Conservation (phyloP, 169 alveolate species). For the Sarcocystis neurona region DNA sequence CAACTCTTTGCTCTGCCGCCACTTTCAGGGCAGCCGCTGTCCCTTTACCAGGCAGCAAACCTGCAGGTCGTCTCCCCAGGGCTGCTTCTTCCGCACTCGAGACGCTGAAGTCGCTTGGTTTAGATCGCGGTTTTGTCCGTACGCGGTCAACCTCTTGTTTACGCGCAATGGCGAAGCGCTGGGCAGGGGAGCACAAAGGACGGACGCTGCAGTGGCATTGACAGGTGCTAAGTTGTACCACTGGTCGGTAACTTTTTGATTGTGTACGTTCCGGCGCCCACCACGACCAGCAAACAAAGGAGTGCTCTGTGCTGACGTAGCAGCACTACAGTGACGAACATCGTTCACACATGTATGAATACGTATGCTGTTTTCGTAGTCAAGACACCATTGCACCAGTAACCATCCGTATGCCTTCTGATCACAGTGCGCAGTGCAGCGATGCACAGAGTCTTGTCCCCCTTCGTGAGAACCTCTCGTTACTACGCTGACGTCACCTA, state of each 20-base stretch:
- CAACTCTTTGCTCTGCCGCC: background rate
- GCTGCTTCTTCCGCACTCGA: background rate
- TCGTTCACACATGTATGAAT: background rate
- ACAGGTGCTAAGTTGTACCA: background rate
- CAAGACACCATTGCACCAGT: too few relatives aligned
- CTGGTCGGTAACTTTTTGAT: background rate
- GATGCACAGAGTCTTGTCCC: too few relatives aligned
- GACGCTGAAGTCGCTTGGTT: background rate
- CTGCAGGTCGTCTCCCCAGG: constrained; percentile 2
- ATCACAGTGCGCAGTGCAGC: too few relatives aligned
- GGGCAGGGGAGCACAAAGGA: background rate
- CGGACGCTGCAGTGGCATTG: background rate
- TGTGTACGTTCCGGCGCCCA: background rate
- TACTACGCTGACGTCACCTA: background rate
- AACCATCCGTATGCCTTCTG: too few relatives aligned
- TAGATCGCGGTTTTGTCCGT: background rate
- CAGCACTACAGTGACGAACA: background rate
- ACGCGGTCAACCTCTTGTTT: background rate
- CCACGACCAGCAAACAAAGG: background rate
- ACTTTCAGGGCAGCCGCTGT: constrained; percentile 25
- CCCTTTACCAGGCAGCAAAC: constrained; percentile 13
- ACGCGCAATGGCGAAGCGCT: background rate
- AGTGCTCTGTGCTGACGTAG: background rate
- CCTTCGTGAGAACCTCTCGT: background rate
- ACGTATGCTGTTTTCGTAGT: too few relatives aligned